Evolutionary conservation across 2,329 filamentous ascomycete genomes (phyloP), one percentile per base, ranked within the genome.

Genomic region (Teratosphaeriaceae sp.): DNA sequence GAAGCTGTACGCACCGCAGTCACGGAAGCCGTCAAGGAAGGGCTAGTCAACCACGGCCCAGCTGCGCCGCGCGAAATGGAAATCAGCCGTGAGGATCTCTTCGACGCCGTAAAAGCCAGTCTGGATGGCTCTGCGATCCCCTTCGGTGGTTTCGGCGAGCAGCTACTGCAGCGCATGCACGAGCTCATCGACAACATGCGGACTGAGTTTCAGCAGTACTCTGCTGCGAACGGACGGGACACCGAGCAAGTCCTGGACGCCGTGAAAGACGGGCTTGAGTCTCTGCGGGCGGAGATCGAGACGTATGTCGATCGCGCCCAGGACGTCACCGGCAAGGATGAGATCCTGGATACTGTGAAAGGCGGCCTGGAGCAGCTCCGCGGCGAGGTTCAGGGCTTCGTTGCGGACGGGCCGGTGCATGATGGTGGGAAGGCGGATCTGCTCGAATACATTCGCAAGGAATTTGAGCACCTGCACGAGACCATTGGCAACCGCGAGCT

Each of bases 161-260:
- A 79, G 47, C 75, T 82, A n/a, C 62, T 82, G 41, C 65, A 74
- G 38, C 75, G 76, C 33, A 70, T 83, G 37, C 74, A 80, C 42
- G 70, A 74, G 22, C 65, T 82, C 26, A 65, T 82, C 19, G 71
- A 79, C 27, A 73, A 73, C 30, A 80, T 83, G 70, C 78, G 77
- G 44, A 68, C 69, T 4, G 78, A 82, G 53, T 79, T 84, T 61
- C 88, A 89, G 61, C 79, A 90, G 55, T 90, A 88, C 53, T 82
- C 87, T 16, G 79, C 85, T 2, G 82, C 84, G 48, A 86, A 81
- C 53, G 86, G 84, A 30, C 77, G 81, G 45, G 87, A 92, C 59
- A 90, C 88, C 0, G 88, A 95, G 62, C 87, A 95, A 61, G 81
- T 94, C 11, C 72, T 96, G 3, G 86, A 92, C 61, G 85, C 88